Evolutionary conservation across 176 grass and related monocot species (phyloP).

Genomic region (Musa itinerans): DNA sequence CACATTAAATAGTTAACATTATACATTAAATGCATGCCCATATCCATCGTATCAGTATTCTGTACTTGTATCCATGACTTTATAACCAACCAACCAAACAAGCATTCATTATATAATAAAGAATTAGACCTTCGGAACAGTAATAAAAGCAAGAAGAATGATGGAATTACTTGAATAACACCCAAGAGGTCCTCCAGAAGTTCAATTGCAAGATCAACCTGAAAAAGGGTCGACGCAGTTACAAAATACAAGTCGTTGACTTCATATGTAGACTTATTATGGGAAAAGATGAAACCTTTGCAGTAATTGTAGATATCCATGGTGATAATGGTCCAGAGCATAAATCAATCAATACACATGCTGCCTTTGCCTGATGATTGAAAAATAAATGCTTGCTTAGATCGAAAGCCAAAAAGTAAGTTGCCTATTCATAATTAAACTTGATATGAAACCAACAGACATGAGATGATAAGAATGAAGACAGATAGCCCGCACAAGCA

Average conservation of each 20-base stretch:
- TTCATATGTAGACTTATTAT: constrained; percentile 4
- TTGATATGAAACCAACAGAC: constrained; percentile 38
- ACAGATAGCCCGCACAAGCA: constrained; percentile 90
- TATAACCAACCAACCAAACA: background rate
- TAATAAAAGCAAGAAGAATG: background rate
- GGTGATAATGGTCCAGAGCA: constrained; percentile 67
- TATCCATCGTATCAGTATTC: background rate
- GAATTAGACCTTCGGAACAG: background rate
- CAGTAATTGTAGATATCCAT: constrained; percentile 72
- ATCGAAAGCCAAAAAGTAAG: constrained; percentile 18
- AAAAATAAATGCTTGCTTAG: constrained; percentile 22
- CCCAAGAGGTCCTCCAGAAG: constrained; percentile 65
- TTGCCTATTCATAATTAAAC: constrained; percentile 13
- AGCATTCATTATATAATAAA: background rate
- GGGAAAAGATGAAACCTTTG: constrained; percentile 56
- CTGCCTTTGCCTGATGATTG: constrained; percentile 65
- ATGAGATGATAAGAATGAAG: constrained; percentile 72
- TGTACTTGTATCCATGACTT: too few relatives aligned
- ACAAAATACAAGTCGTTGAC: constrained; percentile 13
- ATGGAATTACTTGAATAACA: constrained; percentile 63
- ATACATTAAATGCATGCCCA: too few relatives aligned
- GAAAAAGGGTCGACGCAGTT: constrained; percentile 16
- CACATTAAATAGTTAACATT: too few relatives aligned
- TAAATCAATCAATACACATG: constrained; percentile 88
- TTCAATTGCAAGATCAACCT: constrained; percentile 85